Evolutionary conservation across 768 basidiomycete species (phyloP), one percentile per base, ranked within the genome.

Genomic region (Suillus americanus): DNA sequence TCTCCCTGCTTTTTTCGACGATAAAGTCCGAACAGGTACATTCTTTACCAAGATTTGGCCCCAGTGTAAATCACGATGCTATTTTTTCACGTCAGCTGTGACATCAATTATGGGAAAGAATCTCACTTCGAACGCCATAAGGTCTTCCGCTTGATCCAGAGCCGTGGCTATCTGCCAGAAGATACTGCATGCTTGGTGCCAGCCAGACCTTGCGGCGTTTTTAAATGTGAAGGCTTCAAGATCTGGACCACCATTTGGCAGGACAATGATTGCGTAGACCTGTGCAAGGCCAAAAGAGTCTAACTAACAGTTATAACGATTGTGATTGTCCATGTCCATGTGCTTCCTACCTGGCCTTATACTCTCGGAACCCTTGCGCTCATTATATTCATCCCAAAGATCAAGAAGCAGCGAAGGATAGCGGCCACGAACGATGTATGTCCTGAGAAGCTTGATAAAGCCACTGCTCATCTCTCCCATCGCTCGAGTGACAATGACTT

Each of bases 21-120:
- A 80, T 55, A 8, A 74, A 65, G 68, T 80, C 75, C 55, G 72
- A 61, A 69, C 66, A 28, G 82, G 76, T 3, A 83, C 64, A 64
- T 83, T 81, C 71, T 89, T 88, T 56, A 99, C 87, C 9, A 99
- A 83, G 59, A 99, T 91, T 75, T 99, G 97, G 25, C 97, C 97
- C 87, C 94, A 94, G 71, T 99, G 97, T n/a, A 99, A 86, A 75
- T 99, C 97, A 38, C 97, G 94, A 77, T 99, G 97, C 97, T 99
- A 71, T 57, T 35, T 40, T 54, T 41, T 40, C 5, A 59, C 25
- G 48, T 35, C 35, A 56, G 61, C 66, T 37, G 68, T 62, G 13
- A 60, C 48, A 62, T 23, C 54, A 33, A 4, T 54, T 18, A 53
- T 53, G 38, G 16, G 7, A 20, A 8, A 60, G 43, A 65, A 35